Percentiles rank a stretch among this genome's conserved stretches.
These are phyloP conservation scores for Tuber microsphaerosporum DNA, from an alignment of 495 filamentous ascomycete species.

Conservation along the genomic window DNA sequence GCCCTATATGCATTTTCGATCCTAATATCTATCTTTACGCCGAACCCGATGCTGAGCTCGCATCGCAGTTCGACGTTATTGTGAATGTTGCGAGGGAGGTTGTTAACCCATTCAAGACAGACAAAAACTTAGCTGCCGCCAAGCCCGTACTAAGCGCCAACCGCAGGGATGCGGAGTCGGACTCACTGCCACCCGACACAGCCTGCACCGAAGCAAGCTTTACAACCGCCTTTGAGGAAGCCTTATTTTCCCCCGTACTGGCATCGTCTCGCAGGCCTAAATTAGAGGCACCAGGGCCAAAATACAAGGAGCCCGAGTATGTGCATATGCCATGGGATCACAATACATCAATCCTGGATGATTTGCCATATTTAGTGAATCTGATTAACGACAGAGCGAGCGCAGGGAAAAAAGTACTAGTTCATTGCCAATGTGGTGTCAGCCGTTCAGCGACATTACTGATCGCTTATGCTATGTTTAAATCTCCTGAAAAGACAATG, in stretches of 20 bases:
- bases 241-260: constrained; percentile 29
- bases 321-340: constrained; percentile 97
- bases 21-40: constrained; percentile 88
- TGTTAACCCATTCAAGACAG: constrained; percentile 66
- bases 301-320: constrained; percentile 67
- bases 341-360: constrained; percentile 87
- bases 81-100: constrained; percentile 96
- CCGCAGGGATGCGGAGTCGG: constrained; percentile 19
- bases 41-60: constrained; percentile 81
- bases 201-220: constrained; percentile 64
- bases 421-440: constrained; percentile 94
- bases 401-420: constrained; percentile 75
- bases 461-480: constrained; percentile 92
- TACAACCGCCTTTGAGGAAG: constrained; percentile 60
- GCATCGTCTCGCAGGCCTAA: neutral
- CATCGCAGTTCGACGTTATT: constrained; percentile 78
- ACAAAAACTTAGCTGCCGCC: constrained; percentile 40
- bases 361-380: constrained; percentile 77
- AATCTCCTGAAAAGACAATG: constrained; percentile 75
- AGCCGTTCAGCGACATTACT: constrained; percentile 94
- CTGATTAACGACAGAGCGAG: constrained; percentile 71
- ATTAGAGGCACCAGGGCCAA: constrained; percentile 39
- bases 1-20: constrained; percentile 84
- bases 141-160: constrained; percentile 37
- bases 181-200: constrained; percentile 57